phyloP scores from a whole-genome alignment of 2,329 filamentous ascomycete genomes.

The Fusarium sarcochroum region DNA sequence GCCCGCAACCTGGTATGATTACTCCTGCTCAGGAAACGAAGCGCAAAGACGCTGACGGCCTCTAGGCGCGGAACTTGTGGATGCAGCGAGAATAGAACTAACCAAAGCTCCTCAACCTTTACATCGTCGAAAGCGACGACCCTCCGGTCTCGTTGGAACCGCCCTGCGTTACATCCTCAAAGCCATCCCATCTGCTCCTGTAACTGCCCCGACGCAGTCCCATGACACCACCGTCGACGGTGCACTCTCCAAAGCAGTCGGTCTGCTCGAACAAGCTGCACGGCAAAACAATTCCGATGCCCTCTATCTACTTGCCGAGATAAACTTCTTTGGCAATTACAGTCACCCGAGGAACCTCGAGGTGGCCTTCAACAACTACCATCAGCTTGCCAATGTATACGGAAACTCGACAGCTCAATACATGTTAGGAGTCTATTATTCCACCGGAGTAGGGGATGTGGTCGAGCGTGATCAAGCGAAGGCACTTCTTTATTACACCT shows the following conservation, averaged over 20 bases:
- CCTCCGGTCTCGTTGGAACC: constrained; percentile 60
- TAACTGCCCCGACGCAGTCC: constrained; percentile 60
- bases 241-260: constrained; percentile 65
- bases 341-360: constrained; percentile 86
- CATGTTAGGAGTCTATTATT: constrained; percentile 96
- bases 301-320: constrained; percentile 88
- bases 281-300: constrained; percentile 81
- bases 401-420: constrained; percentile 95
- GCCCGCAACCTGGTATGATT: constrained; percentile 57
- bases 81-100: constrained; percentile 65
- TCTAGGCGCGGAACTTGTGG: constrained; percentile 67
- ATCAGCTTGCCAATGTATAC: constrained; percentile 78
- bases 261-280: constrained; percentile 67
- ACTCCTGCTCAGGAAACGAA: neutral
- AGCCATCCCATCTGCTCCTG: constrained; percentile 65
- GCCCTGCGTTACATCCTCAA: constrained; percentile 62
- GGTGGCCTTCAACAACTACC: constrained; percentile 85
- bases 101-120: constrained; percentile 63
- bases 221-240: constrained; percentile 56
- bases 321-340: constrained; percentile 98
- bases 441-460: constrained; percentile 87
- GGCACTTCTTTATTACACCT: constrained; percentile 93
- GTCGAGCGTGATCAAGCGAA: constrained; percentile 91
- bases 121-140: constrained; percentile 60
- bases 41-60: constrained; percentile 29